Evolutionary conservation across 2,329 filamentous ascomycete genomes (phyloP).

Genomic region (Capronia epimyces): DNA sequence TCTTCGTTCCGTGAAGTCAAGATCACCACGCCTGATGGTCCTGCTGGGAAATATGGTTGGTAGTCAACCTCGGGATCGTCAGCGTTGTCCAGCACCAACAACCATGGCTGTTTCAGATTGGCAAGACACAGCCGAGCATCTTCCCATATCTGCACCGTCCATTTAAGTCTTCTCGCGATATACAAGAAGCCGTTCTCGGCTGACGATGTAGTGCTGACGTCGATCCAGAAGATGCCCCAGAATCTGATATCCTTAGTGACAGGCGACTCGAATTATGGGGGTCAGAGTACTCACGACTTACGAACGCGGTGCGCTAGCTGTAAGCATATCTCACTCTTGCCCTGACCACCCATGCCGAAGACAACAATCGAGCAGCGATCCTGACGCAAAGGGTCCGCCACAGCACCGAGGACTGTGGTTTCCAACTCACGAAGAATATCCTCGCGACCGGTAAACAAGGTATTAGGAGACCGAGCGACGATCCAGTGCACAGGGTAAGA

Average conservation of each 20-base stretch:
- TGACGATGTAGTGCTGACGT: constrained; percentile 17
- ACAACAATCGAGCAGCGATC: constrained; percentile 31
- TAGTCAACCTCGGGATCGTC: constrained; percentile 24
- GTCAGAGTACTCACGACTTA: constrained; percentile 22
- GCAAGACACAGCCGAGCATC: constrained; percentile 19
- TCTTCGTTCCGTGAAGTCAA: constrained; percentile 24
- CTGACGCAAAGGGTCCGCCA: neutral
- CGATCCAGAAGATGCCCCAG: constrained; percentile 29
- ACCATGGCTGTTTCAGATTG: constrained; percentile 15
- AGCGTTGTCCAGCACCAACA: constrained; percentile 26
- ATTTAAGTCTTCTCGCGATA: constrained; percentile 26
- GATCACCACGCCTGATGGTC: constrained; percentile 13
- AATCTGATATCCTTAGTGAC: constrained; percentile 22
- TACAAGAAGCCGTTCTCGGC: constrained; percentile 29
- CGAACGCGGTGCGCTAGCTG: constrained; percentile 28
- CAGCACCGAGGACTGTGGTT: constrained; percentile 10
- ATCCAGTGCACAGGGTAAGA: constrained; percentile 22
- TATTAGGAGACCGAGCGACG: constrained; percentile 25
- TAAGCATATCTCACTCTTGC: constrained; percentile 35
- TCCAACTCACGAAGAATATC: constrained; percentile 23
- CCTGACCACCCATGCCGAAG: constrained; percentile 31
- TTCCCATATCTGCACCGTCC: constrained; percentile 19
- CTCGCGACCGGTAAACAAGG: constrained; percentile 28
- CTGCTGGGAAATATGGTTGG: constrained; percentile 17
- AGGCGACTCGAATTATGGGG: neutral